Percentiles rank a stretch among this genome's conserved stretches.
Evolutionary conservation across 345 rosid species (phyloP).

Genomic region (Aurinia saxatilis): DNA sequence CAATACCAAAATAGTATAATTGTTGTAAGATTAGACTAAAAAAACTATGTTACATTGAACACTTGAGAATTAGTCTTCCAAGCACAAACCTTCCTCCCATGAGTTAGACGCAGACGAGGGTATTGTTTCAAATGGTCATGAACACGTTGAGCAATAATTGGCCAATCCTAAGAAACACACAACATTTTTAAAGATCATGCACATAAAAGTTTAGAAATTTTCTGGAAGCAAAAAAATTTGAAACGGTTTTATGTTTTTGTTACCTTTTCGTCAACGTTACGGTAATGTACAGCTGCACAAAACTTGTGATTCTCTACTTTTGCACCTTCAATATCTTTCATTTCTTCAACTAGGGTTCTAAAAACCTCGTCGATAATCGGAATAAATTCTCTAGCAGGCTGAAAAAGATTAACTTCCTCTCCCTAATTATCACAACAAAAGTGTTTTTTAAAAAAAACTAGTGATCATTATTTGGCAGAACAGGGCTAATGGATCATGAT

Average conservation of each 20-base stretch:
- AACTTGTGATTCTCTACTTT: constrained; percentile 94
- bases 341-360: constrained; percentile 75
- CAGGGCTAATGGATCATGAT: neutral
- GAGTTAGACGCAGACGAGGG: constrained; percentile 74
- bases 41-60: neutral
- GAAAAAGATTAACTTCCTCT: constrained; percentile 70
- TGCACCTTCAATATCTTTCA: constrained; percentile 63
- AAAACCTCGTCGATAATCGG: constrained; percentile 81
- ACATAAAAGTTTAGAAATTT: neutral
- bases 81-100: constrained; percentile 77
- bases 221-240: neutral
- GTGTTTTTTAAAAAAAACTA: too few relatives aligned
- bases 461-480: neutral
- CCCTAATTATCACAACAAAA: constrained; percentile 36
- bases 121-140: constrained; percentile 72
- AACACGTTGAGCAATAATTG: constrained; percentile 67
- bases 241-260: neutral
- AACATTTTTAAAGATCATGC: neutral
- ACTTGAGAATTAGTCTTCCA: neutral
- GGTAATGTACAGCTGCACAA: constrained; percentile 87
- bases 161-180: constrained; percentile 56
- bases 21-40: neutral
- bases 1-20: neutral
- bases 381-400: constrained; percentile 87
- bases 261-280: constrained; percentile 95